Base-by-base conservation (phyloP, 768 basidiomycete genomes). In the Trametes cingulata region DNA sequence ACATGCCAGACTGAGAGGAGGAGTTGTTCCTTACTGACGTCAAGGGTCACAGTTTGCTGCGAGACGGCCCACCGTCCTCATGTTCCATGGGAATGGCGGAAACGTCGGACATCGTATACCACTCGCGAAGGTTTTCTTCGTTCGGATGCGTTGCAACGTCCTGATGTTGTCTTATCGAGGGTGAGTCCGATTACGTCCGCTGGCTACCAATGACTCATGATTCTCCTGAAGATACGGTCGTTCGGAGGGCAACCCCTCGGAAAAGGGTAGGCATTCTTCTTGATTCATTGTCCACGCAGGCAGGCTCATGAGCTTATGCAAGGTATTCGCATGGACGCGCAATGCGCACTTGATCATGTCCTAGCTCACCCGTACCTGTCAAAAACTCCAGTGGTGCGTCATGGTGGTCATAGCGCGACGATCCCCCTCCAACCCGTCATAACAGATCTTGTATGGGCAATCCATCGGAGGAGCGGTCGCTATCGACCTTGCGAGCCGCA, bases 151-250 rank as follows among this genome's bases (percentile, higher is more conserved):
- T 15, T 97, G 94, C 72, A 98, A 98, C 69, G 93, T 97, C 3
- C 76, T 98, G 40, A 93, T 98, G 88, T 76, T 96, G 60, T 94
- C 91, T 48, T 99, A 99, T 70, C 78, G 96, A 68, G 95, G 95
- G 90, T 92, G 67, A 58, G 86, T 52, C 12, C 56, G 12, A 9
- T 20, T 27, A 29, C 29, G 54, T 60, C 52, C 42, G 35, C 36
- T 36, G 39, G 33, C 6, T 20, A 36, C 46, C 47, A 59, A 48
- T n/a, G 22, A 2, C 42, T 47, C 22, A 46, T 45, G 51, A 27
- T 25, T 37, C 48, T 52, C 33, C 36, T 1, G 6, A 49, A 95
- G 94, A 14, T 98, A 98, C 69, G 96, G 95, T 2, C 81, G 77
- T 25, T 95, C 92, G 0, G 90, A 95, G 65, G 96, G 96, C 2